Percentiles rank a stretch among this genome's conserved stretches.
Conservation (phyloP, 2,329 filamentous ascomycete species). For the Neurospora sp. region DNA sequence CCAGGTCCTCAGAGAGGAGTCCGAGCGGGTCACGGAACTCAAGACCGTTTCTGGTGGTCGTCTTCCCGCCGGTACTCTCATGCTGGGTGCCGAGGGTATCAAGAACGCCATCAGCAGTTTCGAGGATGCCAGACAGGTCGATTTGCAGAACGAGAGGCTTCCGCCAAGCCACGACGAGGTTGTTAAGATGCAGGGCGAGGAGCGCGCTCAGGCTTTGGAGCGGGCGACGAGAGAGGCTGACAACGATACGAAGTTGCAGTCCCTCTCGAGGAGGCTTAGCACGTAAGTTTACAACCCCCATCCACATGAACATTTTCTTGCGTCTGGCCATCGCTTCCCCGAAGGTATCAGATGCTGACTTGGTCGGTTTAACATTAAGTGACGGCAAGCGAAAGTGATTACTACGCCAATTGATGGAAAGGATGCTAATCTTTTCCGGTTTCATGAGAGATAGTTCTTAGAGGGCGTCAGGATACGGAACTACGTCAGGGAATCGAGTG, state of each 20-base stretch:
- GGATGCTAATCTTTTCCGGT: background rate
- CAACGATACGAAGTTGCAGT: slow-evolving; percentile 79
- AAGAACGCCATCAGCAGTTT: slow-evolving; percentile 97
- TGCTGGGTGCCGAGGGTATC: slow-evolving; percentile 96
- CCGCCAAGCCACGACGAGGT: slow-evolving; percentile 92
- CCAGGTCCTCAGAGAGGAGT: slow-evolving; percentile 95
- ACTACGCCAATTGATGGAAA: background rate
- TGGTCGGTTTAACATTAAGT: background rate
- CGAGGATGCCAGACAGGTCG: slow-evolving; percentile 93
- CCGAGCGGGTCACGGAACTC: slow-evolving; percentile 90
- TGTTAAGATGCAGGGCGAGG: slow-evolving; percentile 68
- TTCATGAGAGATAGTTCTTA: background rate
- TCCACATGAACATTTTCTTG: background rate
- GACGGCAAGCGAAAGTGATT: background rate
- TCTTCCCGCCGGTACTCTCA: slow-evolving; percentile 87
- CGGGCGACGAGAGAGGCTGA: slow-evolving; percentile 81
- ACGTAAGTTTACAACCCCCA: slow-evolving; percentile 59
- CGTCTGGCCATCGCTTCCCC: background rate
- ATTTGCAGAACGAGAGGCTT: slow-evolving; percentile 89
- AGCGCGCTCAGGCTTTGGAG: slow-evolving; percentile 72
- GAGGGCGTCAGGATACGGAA: background rate
- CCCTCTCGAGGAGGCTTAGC: slow-evolving; percentile 84
- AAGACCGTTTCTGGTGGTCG: slow-evolving; percentile 93
- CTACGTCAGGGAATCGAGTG: background rate
- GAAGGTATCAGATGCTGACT: background rate